Evolutionary conservation across 208 protist species (phyloP).

Genomic region (Leishmania martiniquensis): DNA sequence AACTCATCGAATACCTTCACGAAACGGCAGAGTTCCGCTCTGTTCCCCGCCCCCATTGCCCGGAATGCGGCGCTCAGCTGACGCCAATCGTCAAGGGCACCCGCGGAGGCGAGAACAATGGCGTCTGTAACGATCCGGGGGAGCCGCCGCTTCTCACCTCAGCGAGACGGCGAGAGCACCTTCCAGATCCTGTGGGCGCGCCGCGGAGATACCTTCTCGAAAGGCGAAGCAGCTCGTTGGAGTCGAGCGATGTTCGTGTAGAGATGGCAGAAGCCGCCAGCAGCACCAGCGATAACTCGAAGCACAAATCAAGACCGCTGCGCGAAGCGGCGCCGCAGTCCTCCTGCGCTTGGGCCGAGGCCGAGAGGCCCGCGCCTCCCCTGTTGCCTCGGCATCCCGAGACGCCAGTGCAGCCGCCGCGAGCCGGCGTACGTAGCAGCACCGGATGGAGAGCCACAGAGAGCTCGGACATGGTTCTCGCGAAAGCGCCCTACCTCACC

Average conservation of each 20-base stretch:
- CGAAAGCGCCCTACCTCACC: conserved; percentile 30
- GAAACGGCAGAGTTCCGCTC: conserved; percentile 18
- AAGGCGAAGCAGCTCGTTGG: background rate
- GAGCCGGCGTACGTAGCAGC: background rate
- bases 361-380: background rate
- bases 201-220: background rate
- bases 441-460: background rate
- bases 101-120: background rate
- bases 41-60: conserved; percentile 21
- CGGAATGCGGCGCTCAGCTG: conserved; percentile 16
- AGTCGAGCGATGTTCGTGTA: background rate
- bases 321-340: background rate
- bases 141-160: background rate
- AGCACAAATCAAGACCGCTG: background rate
- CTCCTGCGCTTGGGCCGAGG: background rate
- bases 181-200: background rate
- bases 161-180: background rate
- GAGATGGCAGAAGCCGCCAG: background rate
- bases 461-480: conserved; percentile 6
- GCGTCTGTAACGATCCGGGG: background rate
- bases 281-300: background rate
- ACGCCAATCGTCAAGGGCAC: background rate
- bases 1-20: conserved; percentile 15
- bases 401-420: background rate
- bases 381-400: background rate